These are phyloP conservation scores for Phytopythium delawarense DNA, from an alignment of 352 stramenopile genomes.

Conservation along the genomic window DNA sequence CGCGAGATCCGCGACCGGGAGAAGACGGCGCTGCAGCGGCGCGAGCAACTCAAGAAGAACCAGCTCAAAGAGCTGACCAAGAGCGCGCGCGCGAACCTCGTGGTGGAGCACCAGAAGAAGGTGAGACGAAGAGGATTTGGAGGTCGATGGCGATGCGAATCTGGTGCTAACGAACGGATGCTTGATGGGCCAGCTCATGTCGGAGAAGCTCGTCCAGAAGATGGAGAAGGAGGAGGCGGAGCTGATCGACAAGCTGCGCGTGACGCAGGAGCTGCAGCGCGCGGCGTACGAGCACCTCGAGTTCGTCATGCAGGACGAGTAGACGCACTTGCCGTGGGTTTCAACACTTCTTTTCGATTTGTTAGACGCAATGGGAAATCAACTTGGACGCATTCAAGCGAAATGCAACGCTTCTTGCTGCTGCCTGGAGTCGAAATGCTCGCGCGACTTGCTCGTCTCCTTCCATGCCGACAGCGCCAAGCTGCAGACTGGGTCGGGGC, in stretches of 20 bases:
- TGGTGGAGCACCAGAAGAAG: slow-evolving; percentile 48
- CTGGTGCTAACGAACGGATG: background rate
- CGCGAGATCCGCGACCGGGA: slow-evolving; percentile 53
- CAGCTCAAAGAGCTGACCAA: slow-evolving; percentile 49
- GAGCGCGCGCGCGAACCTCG: slow-evolving; percentile 42
- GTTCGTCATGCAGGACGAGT: slow-evolving; percentile 53
- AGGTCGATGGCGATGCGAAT: background rate
- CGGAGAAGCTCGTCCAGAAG: slow-evolving; percentile 55
- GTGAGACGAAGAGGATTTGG: background rate
- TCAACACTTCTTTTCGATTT: background rate
- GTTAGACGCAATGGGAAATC: background rate
- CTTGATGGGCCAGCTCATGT: slow-evolving; percentile 20
- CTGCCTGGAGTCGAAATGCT: too few species aligned
- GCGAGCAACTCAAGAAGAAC: slow-evolving; percentile 39
- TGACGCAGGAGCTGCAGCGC: slow-evolving; percentile 64
- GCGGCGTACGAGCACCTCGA: slow-evolving; percentile 64
- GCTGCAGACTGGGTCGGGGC: too few species aligned
- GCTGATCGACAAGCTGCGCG: slow-evolving; percentile 54
- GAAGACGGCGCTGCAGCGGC: slow-evolving; percentile 32
- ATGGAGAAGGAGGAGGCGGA: slow-evolving; percentile 61
- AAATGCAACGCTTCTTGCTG: too few species aligned
- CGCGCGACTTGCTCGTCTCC: background rate
- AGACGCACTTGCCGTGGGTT: background rate
- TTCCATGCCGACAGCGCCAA: background rate
- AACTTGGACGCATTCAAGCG: too few species aligned